These are phyloP conservation scores for Plasmodium billcollinsi DNA, from an alignment of 169 alveolate genomes.

Conservation along the genomic window DNA sequence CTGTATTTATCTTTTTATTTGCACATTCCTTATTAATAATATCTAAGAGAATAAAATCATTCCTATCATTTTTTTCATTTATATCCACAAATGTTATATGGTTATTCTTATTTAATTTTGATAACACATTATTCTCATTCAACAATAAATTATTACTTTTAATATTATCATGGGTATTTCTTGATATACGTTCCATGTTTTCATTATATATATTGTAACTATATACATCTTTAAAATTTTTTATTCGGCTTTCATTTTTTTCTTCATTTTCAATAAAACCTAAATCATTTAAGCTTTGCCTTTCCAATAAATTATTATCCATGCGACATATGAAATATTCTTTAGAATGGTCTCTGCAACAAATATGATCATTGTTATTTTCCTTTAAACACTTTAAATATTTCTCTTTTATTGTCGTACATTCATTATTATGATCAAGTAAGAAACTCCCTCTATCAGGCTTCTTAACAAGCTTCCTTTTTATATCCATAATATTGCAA, in stretches of 20 bases:
- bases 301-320: constrained; percentile 75
- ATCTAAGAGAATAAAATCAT: constrained; percentile 28
- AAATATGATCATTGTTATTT: constrained; percentile 69
- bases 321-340: constrained; percentile 78
- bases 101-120: background rate
- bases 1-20: constrained; percentile 12
- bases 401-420: constrained; percentile 67
- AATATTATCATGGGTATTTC: constrained; percentile 2
- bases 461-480: constrained; percentile 68
- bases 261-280: constrained; percentile 66
- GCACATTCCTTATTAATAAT: background rate
- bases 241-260: constrained; percentile 57
- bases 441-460: constrained; percentile 80
- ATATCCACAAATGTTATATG: background rate
- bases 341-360: constrained; percentile 78
- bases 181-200: constrained; percentile 41
- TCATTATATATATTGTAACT: constrained; percentile 64
- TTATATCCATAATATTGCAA: constrained; percentile 26
- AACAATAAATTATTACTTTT: background rate
- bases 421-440: constrained; percentile 77
- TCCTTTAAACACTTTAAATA: constrained; percentile 76
- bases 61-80: background rate
- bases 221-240: constrained; percentile 57
- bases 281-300: constrained; percentile 56
- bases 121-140: background rate